Base-by-base conservation (phyloP, 2,329 filamentous ascomycete species). In the Clonostachys byssicola region DNA sequence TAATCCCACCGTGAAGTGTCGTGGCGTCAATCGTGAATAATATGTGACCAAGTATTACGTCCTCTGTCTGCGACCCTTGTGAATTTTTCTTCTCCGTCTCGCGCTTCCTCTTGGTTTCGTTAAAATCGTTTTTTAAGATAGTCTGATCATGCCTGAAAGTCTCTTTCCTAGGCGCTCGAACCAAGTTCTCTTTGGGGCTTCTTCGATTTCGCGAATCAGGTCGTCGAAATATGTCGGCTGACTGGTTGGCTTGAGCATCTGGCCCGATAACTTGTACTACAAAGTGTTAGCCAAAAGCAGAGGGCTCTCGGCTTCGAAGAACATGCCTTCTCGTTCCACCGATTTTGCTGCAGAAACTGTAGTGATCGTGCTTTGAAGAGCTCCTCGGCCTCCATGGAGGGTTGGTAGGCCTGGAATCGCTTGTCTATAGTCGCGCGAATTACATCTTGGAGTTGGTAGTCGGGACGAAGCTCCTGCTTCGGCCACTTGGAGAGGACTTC, bases 151-250 rank as follows among this genome's bases (percentile, higher is more conserved):
- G 12, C 83, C 83, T 51, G 75, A 74, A 52, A 85, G 57, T 51
- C 72, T 72, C 58, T 84, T 78, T 50, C 69, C 64, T 44, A 81
- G 50, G 46, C 75, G 70, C 44, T 74, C 70, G 18, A 78, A 58
- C 67, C 73, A 81, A 8, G 74, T 74, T 48, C 83, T 67, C 39
- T 68, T 75, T 3, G 83, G 84, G 5, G 80, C 83, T 54, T 78
- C 78, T 35, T 86, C 78, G 20, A 88, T 72, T 61, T 88, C 84
- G 46, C 66, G 70, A 1, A 85, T 60, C 33, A 88, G 62, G 52
- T 85, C 78, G 17, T 69, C 62, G 57, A 84, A 88, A 60, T 88
- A 84, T 0, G 74, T 78, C 36, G 83, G 83, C 53, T 86, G 81
- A 56, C 80, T 83, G 60, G 72, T 74, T 13, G 84, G 83, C 46